These are phyloP conservation scores for Phyllosticta citrichinensis DNA, from an alignment of 2,329 filamentous ascomycete genomes.

Conservation along the genomic window DNA sequence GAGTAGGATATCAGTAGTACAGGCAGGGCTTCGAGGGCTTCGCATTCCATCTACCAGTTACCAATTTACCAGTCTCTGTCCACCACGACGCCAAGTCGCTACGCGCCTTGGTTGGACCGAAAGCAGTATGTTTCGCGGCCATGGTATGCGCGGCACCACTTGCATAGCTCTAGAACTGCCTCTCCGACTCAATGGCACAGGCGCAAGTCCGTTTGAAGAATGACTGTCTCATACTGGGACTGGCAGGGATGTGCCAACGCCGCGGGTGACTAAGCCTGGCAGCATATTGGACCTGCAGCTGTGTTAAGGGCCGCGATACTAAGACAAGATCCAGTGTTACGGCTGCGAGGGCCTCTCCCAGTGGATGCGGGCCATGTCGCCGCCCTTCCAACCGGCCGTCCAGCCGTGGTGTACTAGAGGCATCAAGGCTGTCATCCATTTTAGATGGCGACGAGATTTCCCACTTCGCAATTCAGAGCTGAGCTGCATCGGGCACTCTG, in stretches of 20 bases:
- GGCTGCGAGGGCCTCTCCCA: constrained; percentile 5
- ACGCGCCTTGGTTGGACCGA: constrained; percentile 10
- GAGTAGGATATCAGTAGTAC: constrained; percentile 7
- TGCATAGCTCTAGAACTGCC: constrained; percentile 6
- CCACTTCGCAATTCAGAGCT: neutral
- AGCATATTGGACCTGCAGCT: constrained; percentile 5
- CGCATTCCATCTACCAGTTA: constrained; percentile 9
- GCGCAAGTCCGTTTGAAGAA: constrained; percentile 11
- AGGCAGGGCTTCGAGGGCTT: constrained; percentile 9
- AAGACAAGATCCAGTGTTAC: constrained; percentile 10
- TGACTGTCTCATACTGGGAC: constrained; percentile 11
- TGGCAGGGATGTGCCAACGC: constrained; percentile 8
- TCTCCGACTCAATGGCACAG: constrained; percentile 4
- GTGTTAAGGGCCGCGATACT: constrained; percentile 6
- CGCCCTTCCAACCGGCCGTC: constrained; percentile 1
- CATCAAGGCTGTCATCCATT: constrained; percentile 6
- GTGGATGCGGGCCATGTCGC: constrained; percentile 8
- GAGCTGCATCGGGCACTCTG: constrained; percentile 6
- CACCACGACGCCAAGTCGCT: constrained; percentile 8
- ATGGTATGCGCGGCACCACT: constrained; percentile 11
- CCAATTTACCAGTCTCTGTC: constrained; percentile 10
- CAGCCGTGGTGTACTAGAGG: constrained; percentile 8
- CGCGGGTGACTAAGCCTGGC: constrained; percentile 10
- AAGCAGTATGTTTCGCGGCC: constrained; percentile 12
- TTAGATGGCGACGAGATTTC: neutral